Evolutionary conservation across 2,329 filamentous ascomycete species (phyloP), one percentile per base, ranked within the genome.

Genomic region (Chalaropsis thielavioides): DNA sequence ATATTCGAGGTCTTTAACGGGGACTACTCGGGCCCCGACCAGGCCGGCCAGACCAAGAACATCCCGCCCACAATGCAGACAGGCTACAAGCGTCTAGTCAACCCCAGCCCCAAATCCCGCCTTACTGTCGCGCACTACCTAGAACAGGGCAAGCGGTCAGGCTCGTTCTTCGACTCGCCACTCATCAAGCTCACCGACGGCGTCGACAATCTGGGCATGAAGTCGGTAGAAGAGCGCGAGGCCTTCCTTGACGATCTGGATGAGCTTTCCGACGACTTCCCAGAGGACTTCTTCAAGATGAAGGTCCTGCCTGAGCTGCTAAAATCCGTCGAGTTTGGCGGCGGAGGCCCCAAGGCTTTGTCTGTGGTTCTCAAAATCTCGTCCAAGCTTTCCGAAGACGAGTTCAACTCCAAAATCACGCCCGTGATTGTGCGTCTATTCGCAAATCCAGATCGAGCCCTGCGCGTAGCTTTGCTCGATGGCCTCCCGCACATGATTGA

Each of bases 311-410:
- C 94, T 0, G 94, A 99, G 72, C 78, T 99, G 38, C 81, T 99
- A n/a, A 99, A 97, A 73, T 96, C 92, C 0, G 91, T 97, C n/a
- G 94, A 99, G 72, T 99, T 96, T 74, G 94, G 94, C 7, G 94
- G 92, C 11, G 94, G 94, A 35, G 94, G 94, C 0, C 89, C 92
- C 0, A 95, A 95, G 72, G 92, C 95, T 0, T 89, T 99, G 67
- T 78, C 81, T 0, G 85, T 95, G 1, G 89, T 96, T 49, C 85
- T 97, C 79, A 95, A 95, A 72, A 96, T 99, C 70, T 85, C 90
- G 3, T 79, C 85, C 6, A 97, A 96, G 72, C 78, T 99, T 49
- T 84, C 89, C 1, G 87, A 87, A 67, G 94, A 97, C 10, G 94
- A 99, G 73, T 99, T 95, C 73, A 89, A 95, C 58, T 73, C 83